Conservation (phyloP, 169 alveolate genomes). For the Cryptosporidium sp. region DNA sequence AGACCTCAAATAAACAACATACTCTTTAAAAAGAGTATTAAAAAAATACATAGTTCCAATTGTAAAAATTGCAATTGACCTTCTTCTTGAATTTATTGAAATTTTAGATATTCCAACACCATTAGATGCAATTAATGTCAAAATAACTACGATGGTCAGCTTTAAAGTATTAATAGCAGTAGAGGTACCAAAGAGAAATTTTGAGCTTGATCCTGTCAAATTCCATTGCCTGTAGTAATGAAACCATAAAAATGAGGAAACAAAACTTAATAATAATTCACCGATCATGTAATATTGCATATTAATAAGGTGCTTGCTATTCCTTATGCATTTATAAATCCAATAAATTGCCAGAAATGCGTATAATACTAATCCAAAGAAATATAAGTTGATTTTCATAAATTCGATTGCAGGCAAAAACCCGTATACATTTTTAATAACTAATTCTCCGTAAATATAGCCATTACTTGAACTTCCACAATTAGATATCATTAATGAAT, state of each 20-base stretch:
- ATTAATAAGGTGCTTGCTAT: constrained; percentile 12
- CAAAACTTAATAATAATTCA: neutral
- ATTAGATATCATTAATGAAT: constrained; percentile 24
- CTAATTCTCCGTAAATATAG: neutral
- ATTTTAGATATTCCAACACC: constrained; percentile 31
- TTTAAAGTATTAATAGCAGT: neutral
- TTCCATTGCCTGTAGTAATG: constrained; percentile 27
- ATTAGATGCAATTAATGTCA: constrained; percentile 49
- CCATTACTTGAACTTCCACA: constrained; percentile 46
- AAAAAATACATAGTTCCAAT: constrained; percentile 23
- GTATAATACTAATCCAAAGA: neutral
- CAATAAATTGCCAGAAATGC: constrained; percentile 1
- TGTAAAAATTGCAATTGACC: neutral
- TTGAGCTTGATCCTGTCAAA: constrained; percentile 7
- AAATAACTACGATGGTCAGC: constrained; percentile 7
- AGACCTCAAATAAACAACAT: constrained; percentile 1
- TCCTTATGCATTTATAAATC: constrained; percentile 49
- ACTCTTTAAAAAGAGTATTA: constrained; percentile 21
- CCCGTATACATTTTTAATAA: constrained; percentile 41
- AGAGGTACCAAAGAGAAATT: neutral
- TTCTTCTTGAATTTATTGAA: constrained; percentile 2
- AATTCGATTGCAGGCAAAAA: constrained; percentile 48
- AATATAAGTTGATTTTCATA: constrained; percentile 36
- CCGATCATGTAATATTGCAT: constrained; percentile 8
- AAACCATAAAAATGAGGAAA: constrained; percentile 14